Conservation (phyloP, 2,329 filamentous ascomycete species). For the Fusarium euwallaceae region DNA sequence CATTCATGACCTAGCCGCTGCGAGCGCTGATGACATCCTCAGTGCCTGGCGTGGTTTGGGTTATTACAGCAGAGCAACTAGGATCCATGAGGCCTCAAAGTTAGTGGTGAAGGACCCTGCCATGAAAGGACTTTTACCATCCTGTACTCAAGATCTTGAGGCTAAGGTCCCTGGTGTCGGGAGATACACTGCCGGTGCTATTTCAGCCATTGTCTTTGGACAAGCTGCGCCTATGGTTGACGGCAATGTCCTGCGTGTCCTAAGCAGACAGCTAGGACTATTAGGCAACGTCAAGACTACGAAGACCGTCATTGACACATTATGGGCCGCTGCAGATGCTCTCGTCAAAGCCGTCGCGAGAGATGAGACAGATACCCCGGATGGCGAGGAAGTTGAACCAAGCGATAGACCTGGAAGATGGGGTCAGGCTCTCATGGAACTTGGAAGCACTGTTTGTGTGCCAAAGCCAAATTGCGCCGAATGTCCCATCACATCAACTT, state of each 20-base stretch:
- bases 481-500: conserved; percentile 66
- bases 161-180: conserved; percentile 70
- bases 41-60: conserved; percentile 72
- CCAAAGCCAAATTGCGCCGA: conserved; percentile 68
- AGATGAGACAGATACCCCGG: conserved; percentile 48
- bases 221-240: conserved; percentile 71
- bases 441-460: conserved; percentile 72
- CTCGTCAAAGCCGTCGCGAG: conserved; percentile 65
- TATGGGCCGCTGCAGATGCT: conserved; percentile 71
- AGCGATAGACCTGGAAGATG: conserved; percentile 70
- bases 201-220: conserved; percentile 73
- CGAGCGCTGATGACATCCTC: conserved; percentile 68
- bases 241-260: conserved; percentile 72
- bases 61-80: conserved; percentile 74
- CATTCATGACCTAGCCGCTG: conserved; percentile 66
- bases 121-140: conserved; percentile 64
- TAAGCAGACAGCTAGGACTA: conserved; percentile 71
- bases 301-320: conserved; percentile 63
- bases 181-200: conserved; percentile 72
- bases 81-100: conserved; percentile 69
- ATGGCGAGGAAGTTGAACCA: conserved; percentile 43
- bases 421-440: conserved; percentile 76
- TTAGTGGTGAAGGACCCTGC: conserved; percentile 59
- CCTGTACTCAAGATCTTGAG: conserved; percentile 59
- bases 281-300: conserved; percentile 69